Evolutionary conservation across 192 early-diverging fungal species (phyloP), one percentile per base, ranked within the genome.

Genomic region (Umbelopsis ramanniana): DNA sequence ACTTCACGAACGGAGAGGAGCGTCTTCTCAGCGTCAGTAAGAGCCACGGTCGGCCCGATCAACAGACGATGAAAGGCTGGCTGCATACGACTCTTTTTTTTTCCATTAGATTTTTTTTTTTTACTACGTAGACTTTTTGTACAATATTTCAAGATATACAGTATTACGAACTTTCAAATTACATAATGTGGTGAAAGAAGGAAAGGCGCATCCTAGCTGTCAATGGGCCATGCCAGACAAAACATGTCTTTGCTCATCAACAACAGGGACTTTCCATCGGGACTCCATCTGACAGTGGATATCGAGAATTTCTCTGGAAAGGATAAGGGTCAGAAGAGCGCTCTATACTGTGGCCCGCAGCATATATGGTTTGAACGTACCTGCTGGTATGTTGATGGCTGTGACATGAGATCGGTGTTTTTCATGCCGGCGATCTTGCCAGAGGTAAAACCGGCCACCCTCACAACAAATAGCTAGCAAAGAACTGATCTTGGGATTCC

Each of bases 211-310:
- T 43, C 11, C 40, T 43, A 43, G 40, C 40, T 43, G 11, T 43
- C 40, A 12, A 43, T 43, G 48, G 26, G 24, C 48, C 33, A 69
- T 14, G 67, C 83, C 3, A 93, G 46, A 74, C 90, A 90, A 75
- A 94, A 95, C 79, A 91, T 83, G 35, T 93, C 87, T 71, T 87
- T 90, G 66, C 92, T 91, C 82, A 93, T 76, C 43, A 95, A 60
- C 47, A 91, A 68, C 23, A 95, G 52, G 7, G 86, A 85, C 52
- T 84, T 84, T 8, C 93, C 92, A 76, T 92, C 85, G 7, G 90
- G 88, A 73, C 80, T 89, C 93, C 93, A 95, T 66, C 76, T 71
- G 19, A 93, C 48, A 24, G 77, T 81, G 11, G 72, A 76, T 26
- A 94, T 82, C 29, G 81, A 63, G 79, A 95, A 95, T 22, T 87